These are phyloP conservation scores for Neonectria ditissima DNA, from an alignment of 2,329 filamentous ascomycete species.

Conservation along the genomic window DNA sequence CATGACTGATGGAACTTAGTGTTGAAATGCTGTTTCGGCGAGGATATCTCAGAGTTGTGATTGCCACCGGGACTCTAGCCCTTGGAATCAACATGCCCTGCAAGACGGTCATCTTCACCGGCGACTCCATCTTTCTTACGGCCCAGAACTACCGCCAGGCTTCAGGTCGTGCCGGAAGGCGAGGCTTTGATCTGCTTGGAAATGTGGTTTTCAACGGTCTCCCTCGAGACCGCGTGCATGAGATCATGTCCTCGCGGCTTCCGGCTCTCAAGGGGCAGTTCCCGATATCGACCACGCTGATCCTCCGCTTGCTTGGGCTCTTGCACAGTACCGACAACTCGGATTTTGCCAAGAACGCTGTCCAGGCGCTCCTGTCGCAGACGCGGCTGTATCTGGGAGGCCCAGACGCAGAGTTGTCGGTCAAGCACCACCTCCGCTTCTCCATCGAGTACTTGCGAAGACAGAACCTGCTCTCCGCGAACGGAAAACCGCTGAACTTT, in stretches of 20 bases:
- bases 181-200: slow-evolving; percentile 83
- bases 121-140: slow-evolving; percentile 79
- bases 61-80: slow-evolving; percentile 81
- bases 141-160: slow-evolving; percentile 82
- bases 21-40: slow-evolving; percentile 81
- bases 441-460: slow-evolving; percentile 83
- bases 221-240: slow-evolving; percentile 68
- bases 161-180: slow-evolving; percentile 80
- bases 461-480: slow-evolving; percentile 71
- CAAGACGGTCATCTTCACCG: slow-evolving; percentile 82
- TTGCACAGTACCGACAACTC: slow-evolving; percentile 74
- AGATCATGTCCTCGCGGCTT: slow-evolving; percentile 78
- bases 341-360: slow-evolving; percentile 69
- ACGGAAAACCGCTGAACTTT: slow-evolving; percentile 77
- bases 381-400: slow-evolving; percentile 78
- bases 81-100: slow-evolving; percentile 88
- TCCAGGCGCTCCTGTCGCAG: slow-evolving; percentile 77
- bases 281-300: slow-evolving; percentile 78
- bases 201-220: slow-evolving; percentile 84
- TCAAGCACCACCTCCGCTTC: slow-evolving; percentile 82
- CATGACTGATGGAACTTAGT: slow-evolving; percentile 43
- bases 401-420: slow-evolving; percentile 73
- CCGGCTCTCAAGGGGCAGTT: slow-evolving; percentile 84
- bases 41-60: slow-evolving; percentile 76
- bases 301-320: slow-evolving; percentile 76